These are phyloP conservation scores for Beta lomatogona DNA, from an alignment of 179 eudicot species.

Conservation along the genomic window DNA sequence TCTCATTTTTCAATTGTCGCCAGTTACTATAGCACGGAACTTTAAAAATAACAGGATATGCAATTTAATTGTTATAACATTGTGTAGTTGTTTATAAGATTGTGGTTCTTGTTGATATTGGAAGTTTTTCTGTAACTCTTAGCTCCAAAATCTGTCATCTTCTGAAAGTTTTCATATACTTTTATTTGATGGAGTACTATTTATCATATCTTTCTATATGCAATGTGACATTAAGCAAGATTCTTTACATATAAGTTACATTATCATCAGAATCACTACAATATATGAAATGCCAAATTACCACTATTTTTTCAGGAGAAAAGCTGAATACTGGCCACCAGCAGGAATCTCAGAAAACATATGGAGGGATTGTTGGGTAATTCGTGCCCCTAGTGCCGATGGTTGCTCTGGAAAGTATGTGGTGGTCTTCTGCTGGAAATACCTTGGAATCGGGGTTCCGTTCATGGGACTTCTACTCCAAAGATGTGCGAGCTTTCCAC, in stretches of 20 bases:
- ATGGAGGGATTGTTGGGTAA: slow-evolving; percentile 95
- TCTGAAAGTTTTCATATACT: background rate
- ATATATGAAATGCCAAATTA: slow-evolving; percentile 1
- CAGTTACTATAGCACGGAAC: background rate
- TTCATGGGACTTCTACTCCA: slow-evolving; percentile 87
- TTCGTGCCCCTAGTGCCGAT: slow-evolving; percentile 84
- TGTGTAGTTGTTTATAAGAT: background rate
- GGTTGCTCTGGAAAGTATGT: slow-evolving; percentile 87
- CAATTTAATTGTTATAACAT: background rate
- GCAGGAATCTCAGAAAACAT: slow-evolving; percentile 56
- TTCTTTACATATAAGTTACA: background rate
- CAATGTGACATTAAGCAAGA: background rate
- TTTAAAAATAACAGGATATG: background rate
- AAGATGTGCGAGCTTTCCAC: slow-evolving; percentile 70
- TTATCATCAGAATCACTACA: background rate
- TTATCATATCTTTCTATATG: background rate
- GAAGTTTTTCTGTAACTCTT: background rate
- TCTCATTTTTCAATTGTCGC: background rate
- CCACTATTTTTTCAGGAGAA: slow-evolving; percentile 56
- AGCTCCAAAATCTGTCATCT: background rate
- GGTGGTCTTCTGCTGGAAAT: slow-evolving; percentile 97
- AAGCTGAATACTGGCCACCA: slow-evolving; percentile 78
- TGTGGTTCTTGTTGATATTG: background rate
- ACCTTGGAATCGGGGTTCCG: slow-evolving; percentile 77
- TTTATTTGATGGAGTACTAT: background rate